Evolutionary conservation across 2,329 filamentous ascomycete genomes (phyloP).

Genomic region (Herpotrichia juniperi): DNA sequence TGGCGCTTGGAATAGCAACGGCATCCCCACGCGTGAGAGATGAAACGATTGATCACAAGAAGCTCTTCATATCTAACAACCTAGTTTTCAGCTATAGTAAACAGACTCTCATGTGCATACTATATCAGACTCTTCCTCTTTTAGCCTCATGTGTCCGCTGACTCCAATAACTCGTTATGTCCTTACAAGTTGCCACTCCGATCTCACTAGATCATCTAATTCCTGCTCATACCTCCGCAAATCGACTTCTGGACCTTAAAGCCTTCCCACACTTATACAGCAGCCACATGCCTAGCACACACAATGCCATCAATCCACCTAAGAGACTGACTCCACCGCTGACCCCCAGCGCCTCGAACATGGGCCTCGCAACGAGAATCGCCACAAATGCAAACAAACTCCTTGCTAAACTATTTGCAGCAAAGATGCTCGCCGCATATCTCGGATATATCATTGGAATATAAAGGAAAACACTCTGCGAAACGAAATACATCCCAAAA

Average conservation of each 20-base stretch:
- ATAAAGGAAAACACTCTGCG: conserved; percentile 63
- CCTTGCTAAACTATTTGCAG: conserved; percentile 65
- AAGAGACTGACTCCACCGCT: conserved; percentile 64
- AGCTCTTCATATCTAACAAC: no score
- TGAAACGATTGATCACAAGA: no score
- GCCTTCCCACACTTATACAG: conserved; percentile 63
- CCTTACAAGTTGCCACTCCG: no score
- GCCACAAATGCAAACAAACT: conserved; percentile 63
- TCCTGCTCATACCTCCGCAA: conserved; percentile 46
- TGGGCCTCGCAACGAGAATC: conserved; percentile 63
- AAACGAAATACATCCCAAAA: conserved; percentile 42
- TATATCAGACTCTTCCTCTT: no score
- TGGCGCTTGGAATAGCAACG: no score
- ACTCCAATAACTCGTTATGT: no score
- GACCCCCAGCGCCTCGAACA: conserved; percentile 65
- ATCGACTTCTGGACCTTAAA: conserved; percentile 63
- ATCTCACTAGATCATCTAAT: no score
- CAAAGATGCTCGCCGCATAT: conserved; percentile 57
- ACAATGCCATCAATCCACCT: conserved; percentile 50
- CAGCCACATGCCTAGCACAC: conserved; percentile 61
- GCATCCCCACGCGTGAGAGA: no score
- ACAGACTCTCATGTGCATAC: no score
- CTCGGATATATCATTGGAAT: conserved; percentile 67
- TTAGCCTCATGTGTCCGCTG: no score
- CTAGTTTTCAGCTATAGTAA: no score